Conservation (phyloP, 1,139 yeast species). For the Candida anutae region DNA sequence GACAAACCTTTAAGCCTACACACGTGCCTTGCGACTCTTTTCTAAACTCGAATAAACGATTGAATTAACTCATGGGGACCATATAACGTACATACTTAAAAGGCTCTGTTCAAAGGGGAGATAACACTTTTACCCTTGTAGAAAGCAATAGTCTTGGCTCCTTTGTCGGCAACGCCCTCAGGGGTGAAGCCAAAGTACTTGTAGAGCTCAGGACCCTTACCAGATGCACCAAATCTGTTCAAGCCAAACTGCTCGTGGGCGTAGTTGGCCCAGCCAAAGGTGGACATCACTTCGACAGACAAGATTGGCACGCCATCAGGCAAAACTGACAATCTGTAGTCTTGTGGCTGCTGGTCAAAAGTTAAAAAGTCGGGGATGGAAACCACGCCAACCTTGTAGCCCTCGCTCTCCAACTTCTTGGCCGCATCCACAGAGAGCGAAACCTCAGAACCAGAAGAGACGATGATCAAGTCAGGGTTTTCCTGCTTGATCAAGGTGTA, state of each 20-base stretch:
- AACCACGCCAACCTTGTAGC: constrained; percentile 73
- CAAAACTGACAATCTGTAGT: constrained; percentile 76
- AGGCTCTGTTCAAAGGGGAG: constrained; percentile 81
- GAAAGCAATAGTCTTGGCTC: constrained; percentile 68
- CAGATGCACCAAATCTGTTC: constrained; percentile 96
- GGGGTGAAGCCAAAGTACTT: constrained; percentile 85
- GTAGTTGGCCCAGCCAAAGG: constrained; percentile 91
- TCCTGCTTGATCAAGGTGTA: constrained; percentile 61
- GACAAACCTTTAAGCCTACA: too few species aligned
- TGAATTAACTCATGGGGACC: too few species aligned
- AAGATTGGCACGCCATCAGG: constrained; percentile 93
- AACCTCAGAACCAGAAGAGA: constrained; percentile 96
- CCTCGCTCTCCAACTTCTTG: constrained; percentile 50
- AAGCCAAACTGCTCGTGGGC: constrained; percentile 96
- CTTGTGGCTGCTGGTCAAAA: constrained; percentile 74
- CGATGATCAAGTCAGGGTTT: constrained; percentile 71
- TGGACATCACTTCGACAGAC: constrained; percentile 90
- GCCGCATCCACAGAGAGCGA: constrained; percentile 76
- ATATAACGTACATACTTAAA: too few species aligned
- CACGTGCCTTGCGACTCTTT: too few species aligned
- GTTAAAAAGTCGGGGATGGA: constrained; percentile 92
- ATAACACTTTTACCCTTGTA: constrained; percentile 68
- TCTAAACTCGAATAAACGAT: too few species aligned
- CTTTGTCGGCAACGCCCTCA: constrained; percentile 88
- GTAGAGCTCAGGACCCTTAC: constrained; percentile 80